A percentile compares a stretch with the other conserved stretches of the same genome.
Evolutionary conservation across 2,329 filamentous ascomycete species (phyloP).

Genomic region (Grosmannia penicillata): DNA sequence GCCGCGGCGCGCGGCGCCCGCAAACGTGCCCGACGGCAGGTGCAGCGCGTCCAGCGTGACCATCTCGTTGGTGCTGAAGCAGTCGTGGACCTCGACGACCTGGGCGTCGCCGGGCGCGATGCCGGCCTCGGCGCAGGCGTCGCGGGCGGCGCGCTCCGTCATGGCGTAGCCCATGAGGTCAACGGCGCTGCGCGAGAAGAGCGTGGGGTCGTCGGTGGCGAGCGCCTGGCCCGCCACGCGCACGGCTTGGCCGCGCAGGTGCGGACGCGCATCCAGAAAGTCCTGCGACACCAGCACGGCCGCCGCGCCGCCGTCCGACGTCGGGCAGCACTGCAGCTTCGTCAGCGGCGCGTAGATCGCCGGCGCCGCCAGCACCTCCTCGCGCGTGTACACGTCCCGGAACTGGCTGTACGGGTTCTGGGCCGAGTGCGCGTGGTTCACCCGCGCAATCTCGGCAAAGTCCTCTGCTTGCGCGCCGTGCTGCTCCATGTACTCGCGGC

Average conservation of each 20-base stretch:
- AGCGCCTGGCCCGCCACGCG: slow-evolving; percentile 78
- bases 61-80: slow-evolving; percentile 94
- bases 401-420: slow-evolving; percentile 98
- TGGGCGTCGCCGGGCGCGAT: slow-evolving; percentile 55
- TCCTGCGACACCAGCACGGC: slow-evolving; percentile 77
- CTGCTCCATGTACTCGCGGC: slow-evolving; percentile 87
- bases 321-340: slow-evolving; percentile 97
- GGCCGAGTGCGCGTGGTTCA: slow-evolving; percentile 86
- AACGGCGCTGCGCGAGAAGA: slow-evolving; percentile 71
- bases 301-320: slow-evolving; percentile 81
- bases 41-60: slow-evolving; percentile 76
- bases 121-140: slow-evolving; percentile 61
- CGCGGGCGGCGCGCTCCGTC: slow-evolving; percentile 53
- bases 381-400: slow-evolving; percentile 75
- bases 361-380: slow-evolving; percentile 61
- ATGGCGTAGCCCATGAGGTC: slow-evolving; percentile 85
- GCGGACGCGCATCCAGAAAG: slow-evolving; percentile 74
- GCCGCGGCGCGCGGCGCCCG: slow-evolving; percentile 68
- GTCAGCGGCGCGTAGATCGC: slow-evolving; percentile 80
- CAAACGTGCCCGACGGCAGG: slow-evolving; percentile 44
- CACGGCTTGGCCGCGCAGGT: slow-evolving; percentile 71
- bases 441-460: slow-evolving; percentile 84
- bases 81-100: slow-evolving; percentile 90
- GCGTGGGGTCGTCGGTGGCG: slow-evolving; percentile 64
- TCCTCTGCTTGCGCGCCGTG: slow-evolving; percentile 72